Evolutionary conservation across 495 filamentous ascomycete genomes (phyloP).

Genomic region (Penicillium robsamsonii): DNA sequence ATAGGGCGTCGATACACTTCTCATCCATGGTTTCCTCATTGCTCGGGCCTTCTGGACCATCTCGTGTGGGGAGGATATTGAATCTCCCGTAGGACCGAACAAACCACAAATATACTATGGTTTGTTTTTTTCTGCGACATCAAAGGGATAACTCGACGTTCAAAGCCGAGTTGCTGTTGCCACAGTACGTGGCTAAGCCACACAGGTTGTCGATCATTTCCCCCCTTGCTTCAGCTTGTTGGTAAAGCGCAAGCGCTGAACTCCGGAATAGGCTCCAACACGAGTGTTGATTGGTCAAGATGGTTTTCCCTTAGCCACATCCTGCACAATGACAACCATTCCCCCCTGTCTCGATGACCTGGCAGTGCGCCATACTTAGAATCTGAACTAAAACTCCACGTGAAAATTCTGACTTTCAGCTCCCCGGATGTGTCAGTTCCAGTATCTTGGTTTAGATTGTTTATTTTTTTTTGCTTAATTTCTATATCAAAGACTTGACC

Average conservation of each 20-base stretch:
- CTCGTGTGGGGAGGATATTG: neutral
- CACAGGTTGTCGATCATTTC: constrained; percentile 1
- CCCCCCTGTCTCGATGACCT: neutral
- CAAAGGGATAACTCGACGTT: neutral
- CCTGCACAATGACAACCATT: constrained; percentile 7
- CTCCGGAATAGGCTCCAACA: too few species aligned
- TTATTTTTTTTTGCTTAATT: neutral
- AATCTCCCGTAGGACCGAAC: neutral
- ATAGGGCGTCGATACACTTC: neutral
- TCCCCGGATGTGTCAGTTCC: constrained; percentile 5
- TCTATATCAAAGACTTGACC: neutral
- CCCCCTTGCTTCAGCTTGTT: constrained; percentile 6
- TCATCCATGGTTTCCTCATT: neutral
- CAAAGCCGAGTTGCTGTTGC: constrained; percentile 1
- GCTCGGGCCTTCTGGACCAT: constrained; percentile 3
- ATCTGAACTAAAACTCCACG: too few species aligned
- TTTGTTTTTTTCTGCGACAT: too few species aligned
- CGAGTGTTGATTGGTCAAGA: neutral
- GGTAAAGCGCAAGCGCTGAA: neutral
- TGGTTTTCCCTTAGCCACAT: constrained; percentile 1
- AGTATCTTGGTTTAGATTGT: neutral
- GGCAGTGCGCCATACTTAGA: constrained; percentile 5
- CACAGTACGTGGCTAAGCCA: constrained; percentile 1
- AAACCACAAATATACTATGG: neutral
- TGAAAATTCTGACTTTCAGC: constrained; percentile 18